Evolutionary conservation across 805 yeast species (phyloP), one percentile per base, ranked within the genome.

Genomic region (Candida ficus): DNA sequence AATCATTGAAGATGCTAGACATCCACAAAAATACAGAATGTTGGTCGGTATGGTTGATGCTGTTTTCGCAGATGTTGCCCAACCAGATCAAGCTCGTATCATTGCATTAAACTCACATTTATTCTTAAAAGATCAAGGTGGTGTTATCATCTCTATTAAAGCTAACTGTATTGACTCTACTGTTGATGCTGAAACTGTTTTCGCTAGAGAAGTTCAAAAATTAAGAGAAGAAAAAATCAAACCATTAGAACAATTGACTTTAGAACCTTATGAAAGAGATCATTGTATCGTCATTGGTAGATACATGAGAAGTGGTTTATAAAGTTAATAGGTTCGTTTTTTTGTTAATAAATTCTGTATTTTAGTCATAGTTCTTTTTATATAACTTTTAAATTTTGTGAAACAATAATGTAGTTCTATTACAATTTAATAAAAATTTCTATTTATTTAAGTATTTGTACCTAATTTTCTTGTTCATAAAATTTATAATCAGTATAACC

Each of bases 151-250:
- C 63, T 91, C 98, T 60, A 93, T 93, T 72, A 93, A 93, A 80
- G 99, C 99, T 60, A 93, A 93, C 89, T 93, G 99, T 88, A 93
- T 93, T 67, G 99, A 93, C 73, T 93, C 98, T 36, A 93, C 99
- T 46, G 98, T 91, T 45, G 98, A 90, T 66, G 99, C 99, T 53
- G 98, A 93, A 77, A 90, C 97, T 46, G 99, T 93, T 51, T 93
- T 93, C 63, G 98, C 99, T 47, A 87, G 98, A 76, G 99, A 93
- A 75, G 97, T 93, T 46, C 97, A 93, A 73, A 93, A 93, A 70
- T 80, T 93, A 72, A 83, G 99, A 73, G 98, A 91, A 72, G 99
- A 93, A 77, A 83, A 95, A 70, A 86, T 93, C 69, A 93, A 93
- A 75, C 99, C 99, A 50, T 73, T 90, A 62, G 99, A 93, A 73